Conservation (phyloP, 129 eudicot genomes). For the Flaveria trinervia region DNA sequence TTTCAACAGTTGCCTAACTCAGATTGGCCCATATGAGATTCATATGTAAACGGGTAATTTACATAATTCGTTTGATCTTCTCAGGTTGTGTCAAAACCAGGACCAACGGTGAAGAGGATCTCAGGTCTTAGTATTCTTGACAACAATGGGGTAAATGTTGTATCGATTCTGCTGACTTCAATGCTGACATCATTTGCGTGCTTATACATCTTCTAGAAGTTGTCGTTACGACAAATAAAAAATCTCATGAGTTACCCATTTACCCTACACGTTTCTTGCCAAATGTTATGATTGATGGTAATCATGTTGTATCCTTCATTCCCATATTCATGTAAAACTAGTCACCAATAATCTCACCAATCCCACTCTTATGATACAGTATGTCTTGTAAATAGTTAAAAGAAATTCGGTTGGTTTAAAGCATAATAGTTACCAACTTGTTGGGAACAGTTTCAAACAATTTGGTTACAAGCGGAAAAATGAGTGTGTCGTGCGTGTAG, state of each 20-base stretch:
- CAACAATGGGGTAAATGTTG: conserved; percentile 91
- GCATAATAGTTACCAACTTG: too few species aligned
- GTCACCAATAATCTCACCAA: neutral
- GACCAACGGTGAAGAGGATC: conserved; percentile 89
- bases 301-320: conserved; percentile 30
- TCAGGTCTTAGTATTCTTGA: conserved; percentile 85
- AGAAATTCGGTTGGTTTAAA: neutral
- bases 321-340: conserved; percentile 1
- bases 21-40: neutral
- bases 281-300: conserved; percentile 11
- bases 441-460: neutral
- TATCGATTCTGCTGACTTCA: conserved; percentile 71
- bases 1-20: neutral
- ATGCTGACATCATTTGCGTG: conserved; percentile 62
- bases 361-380: neutral
- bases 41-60: neutral
- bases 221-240: neutral
- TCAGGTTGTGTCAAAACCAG: conserved; percentile 92
- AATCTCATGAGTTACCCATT: conserved; percentile 18
- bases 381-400: neutral
- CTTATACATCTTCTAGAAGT: conserved; percentile 59
- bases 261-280: conserved; percentile 8
- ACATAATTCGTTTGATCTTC: neutral
- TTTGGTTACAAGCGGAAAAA: neutral
- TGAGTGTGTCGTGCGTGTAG: neutral